Conservation (phyloP, 1,284 basidiomycete species). For the Ganoderma leucocontextum region DNA sequence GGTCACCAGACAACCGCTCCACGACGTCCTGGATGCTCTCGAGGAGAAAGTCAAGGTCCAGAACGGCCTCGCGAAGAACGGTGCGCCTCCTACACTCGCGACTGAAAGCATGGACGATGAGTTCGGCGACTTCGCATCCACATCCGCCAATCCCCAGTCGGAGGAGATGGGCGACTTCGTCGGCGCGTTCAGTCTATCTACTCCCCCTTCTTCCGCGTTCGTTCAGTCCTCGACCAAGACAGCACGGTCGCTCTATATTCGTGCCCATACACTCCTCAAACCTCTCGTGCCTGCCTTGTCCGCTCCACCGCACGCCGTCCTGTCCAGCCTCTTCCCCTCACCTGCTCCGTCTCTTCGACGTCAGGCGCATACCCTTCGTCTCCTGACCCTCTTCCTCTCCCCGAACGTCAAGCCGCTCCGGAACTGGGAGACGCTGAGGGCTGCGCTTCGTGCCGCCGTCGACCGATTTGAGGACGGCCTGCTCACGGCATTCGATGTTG, state of each 20-base stretch:
- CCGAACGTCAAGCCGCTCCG: constrained; percentile 69
- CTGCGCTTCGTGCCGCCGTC: constrained; percentile 78
- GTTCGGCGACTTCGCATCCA: constrained; percentile 87
- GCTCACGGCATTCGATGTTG: constrained; percentile 85
- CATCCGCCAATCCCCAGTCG: constrained; percentile 43
- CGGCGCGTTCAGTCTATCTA: constrained; percentile 43
- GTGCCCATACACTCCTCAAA: constrained; percentile 71
- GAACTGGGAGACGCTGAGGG: constrained; percentile 64
- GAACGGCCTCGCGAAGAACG: constrained; percentile 45
- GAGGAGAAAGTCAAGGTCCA: constrained; percentile 54
- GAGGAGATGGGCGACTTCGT: constrained; percentile 68
- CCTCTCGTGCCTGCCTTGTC: constrained; percentile 62
- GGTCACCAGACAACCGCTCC: constrained; percentile 55
- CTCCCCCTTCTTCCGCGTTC: constrained; percentile 26
- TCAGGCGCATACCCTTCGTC: constrained; percentile 70
- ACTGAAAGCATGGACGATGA: constrained; percentile 77
- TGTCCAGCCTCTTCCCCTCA: constrained; percentile 60
- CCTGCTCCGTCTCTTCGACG: constrained; percentile 50
- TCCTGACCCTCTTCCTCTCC: constrained; percentile 81
- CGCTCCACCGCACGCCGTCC: constrained; percentile 63
- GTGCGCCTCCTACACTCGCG: constrained; percentile 62
- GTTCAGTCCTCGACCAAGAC: constrained; percentile 44
- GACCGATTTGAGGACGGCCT: constrained; percentile 90
- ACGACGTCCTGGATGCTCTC: constrained; percentile 66
- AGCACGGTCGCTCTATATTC: constrained; percentile 63